Conservation (phyloP, 805 yeast genomes). For the Lachancea sp. region DNA sequence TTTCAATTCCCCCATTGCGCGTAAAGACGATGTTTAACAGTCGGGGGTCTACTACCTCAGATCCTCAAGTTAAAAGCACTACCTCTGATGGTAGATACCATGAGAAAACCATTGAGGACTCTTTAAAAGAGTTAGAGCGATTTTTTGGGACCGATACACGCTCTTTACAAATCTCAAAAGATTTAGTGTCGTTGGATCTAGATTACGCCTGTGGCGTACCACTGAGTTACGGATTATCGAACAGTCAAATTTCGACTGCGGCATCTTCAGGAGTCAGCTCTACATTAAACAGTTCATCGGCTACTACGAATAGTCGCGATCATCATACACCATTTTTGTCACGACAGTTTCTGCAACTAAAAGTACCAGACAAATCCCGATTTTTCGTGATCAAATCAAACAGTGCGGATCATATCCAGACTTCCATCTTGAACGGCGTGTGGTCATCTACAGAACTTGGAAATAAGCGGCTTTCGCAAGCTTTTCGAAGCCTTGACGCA, state of each 20-base stretch:
- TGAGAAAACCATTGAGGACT: constrained; percentile 16
- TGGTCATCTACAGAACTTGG: constrained; percentile 61
- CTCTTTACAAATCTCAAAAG: neutral
- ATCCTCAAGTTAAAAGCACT: neutral
- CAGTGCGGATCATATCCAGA: constrained; percentile 41
- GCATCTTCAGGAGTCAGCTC: neutral
- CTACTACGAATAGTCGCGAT: neutral
- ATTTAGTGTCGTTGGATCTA: neutral
- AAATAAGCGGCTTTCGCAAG: constrained; percentile 44
- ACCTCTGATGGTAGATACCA: neutral
- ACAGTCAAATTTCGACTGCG: neutral
- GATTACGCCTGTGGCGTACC: neutral
- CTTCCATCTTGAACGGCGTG: constrained; percentile 43
- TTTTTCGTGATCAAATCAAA: constrained; percentile 53
- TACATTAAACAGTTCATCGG: neutral
- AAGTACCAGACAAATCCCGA: constrained; percentile 30
- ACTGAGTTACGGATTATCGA: neutral
- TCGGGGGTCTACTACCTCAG: neutral
- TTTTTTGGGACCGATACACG: constrained; percentile 3
- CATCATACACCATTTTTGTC: neutral
- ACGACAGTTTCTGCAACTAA: neutral
- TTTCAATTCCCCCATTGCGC: too few species aligned
- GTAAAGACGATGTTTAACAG: neutral
- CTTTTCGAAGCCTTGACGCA: constrained; percentile 26
- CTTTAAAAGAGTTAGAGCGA: constrained; percentile 15